Evolutionary conservation across 805 yeast species (phyloP).

Genomic region (Yarrowia deformans): DNA sequence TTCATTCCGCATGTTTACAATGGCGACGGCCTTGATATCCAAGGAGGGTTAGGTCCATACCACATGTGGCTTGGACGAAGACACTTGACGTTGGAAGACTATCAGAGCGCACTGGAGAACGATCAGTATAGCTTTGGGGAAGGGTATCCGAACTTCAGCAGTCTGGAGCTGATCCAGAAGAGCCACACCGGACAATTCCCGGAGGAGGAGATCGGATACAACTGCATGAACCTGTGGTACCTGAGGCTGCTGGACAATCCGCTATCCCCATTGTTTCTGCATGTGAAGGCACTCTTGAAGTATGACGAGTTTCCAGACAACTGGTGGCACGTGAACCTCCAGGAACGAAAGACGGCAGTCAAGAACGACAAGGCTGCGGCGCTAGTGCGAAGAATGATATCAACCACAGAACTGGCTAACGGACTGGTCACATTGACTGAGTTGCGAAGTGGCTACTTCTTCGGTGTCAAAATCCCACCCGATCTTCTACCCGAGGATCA

Average conservation of each 20-base stretch:
- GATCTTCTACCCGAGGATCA: constrained; percentile 9
- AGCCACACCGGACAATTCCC: constrained; percentile 4
- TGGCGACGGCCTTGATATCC: neutral
- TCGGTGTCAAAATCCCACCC: constrained; percentile 15
- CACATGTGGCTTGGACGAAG: constrained; percentile 25
- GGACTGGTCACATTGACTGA: constrained; percentile 19
- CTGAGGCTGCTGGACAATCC: constrained; percentile 22
- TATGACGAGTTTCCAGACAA: constrained; percentile 26
- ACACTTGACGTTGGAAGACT: neutral
- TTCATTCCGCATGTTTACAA: constrained; percentile 9
- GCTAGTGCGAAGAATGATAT: constrained; percentile 11
- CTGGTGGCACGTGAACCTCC: constrained; percentile 18
- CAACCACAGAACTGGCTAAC: constrained; percentile 8
- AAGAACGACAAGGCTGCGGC: neutral
- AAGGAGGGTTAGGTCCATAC: constrained; percentile 16
- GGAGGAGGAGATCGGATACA: constrained; percentile 20
- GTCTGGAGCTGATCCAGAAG: constrained; percentile 10
- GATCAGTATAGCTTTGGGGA: constrained; percentile 17
- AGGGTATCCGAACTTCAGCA: constrained; percentile 15
- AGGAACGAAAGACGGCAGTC: neutral
- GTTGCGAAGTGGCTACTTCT: constrained; percentile 30
- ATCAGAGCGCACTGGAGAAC: neutral
- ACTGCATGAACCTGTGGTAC: constrained; percentile 28
- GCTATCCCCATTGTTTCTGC: constrained; percentile 8
- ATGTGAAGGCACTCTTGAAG: constrained; percentile 4